Evolutionary conservation across 2,329 filamentous ascomycete species (phyloP).

Genomic region (Pseudocercospora eumusae): DNA sequence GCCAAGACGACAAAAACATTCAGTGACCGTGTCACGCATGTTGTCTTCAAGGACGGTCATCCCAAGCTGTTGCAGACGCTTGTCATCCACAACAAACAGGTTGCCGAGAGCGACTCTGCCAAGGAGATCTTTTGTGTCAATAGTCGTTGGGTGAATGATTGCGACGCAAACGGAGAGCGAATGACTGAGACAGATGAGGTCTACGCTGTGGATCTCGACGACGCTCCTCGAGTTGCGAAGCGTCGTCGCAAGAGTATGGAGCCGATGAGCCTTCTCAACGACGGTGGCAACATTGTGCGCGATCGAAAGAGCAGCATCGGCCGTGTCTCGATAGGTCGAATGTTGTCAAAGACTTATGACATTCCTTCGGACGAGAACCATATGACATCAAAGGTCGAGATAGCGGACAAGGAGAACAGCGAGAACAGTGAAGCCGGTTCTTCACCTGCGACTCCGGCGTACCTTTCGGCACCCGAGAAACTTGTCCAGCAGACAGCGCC

Average conservation of each 20-base stretch:
- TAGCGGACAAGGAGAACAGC: slow-evolving; percentile 33
- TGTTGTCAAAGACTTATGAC: slow-evolving; percentile 19
- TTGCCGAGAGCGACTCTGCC: slow-evolving; percentile 29
- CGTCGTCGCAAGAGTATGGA: slow-evolving; percentile 43
- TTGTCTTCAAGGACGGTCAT: slow-evolving; percentile 44
- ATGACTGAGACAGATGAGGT: slow-evolving; percentile 38
- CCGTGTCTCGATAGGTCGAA: slow-evolving; percentile 34
- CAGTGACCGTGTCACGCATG: slow-evolving; percentile 42
- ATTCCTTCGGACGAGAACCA: neutral
- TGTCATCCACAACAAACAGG: slow-evolving; percentile 38
- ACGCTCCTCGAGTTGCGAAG: slow-evolving; percentile 36
- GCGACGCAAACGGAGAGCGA: slow-evolving; percentile 35
- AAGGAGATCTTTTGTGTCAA: slow-evolving; percentile 41
- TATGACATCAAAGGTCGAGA: slow-evolving; percentile 17
- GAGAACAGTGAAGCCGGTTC: slow-evolving; percentile 23
- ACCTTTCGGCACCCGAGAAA: slow-evolving; percentile 33
- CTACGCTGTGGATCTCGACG: slow-evolving; percentile 40
- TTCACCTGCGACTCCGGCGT: slow-evolving; percentile 38
- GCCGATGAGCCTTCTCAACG: slow-evolving; percentile 35
- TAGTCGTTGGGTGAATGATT: slow-evolving; percentile 43
- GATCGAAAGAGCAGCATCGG: slow-evolving; percentile 36
- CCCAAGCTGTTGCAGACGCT: slow-evolving; percentile 40
- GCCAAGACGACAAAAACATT: slow-evolving; percentile 41
- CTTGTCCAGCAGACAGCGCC: slow-evolving; percentile 42
- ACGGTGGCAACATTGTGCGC: slow-evolving; percentile 39